These are phyloP conservation scores for Bisporella sp. DNA, from an alignment of 2,329 filamentous ascomycete species.

Conservation along the genomic window DNA sequence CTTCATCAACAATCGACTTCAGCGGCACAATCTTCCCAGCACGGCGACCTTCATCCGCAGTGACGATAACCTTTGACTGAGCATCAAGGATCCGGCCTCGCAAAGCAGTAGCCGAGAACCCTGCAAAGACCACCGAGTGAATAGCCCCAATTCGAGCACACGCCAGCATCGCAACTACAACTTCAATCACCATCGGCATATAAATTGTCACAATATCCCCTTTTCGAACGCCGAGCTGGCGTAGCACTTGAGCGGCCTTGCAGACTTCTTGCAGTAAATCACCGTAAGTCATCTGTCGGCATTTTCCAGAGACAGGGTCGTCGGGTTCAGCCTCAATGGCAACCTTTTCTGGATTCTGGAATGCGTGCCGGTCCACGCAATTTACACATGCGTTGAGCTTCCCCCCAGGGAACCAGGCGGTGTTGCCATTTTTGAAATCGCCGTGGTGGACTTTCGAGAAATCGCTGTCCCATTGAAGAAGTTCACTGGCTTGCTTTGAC, in stretches of 20 bases:
- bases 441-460: background rate
- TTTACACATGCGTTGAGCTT: background rate
- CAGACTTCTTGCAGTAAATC: background rate
- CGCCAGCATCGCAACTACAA: background rate
- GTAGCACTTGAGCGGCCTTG: background rate
- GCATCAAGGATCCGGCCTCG: background rate
- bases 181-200: background rate
- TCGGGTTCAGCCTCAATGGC: background rate
- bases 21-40: background rate
- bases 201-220: background rate
- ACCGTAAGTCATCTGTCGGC: background rate
- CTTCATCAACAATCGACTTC: background rate
- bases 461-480: background rate
- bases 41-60: background rate
- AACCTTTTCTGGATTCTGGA: background rate
- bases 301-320: background rate
- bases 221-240: background rate
- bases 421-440: background rate
- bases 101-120: background rate
- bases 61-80: background rate
- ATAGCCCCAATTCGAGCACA: background rate
- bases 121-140: background rate
- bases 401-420: background rate
- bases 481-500: background rate
- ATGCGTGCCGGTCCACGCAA: background rate